Percentiles rank a stretch among this genome's conserved stretches.
Evolutionary conservation across 2,329 filamentous ascomycete species (phyloP).

Genomic region (Acrocalymma vagum): DNA sequence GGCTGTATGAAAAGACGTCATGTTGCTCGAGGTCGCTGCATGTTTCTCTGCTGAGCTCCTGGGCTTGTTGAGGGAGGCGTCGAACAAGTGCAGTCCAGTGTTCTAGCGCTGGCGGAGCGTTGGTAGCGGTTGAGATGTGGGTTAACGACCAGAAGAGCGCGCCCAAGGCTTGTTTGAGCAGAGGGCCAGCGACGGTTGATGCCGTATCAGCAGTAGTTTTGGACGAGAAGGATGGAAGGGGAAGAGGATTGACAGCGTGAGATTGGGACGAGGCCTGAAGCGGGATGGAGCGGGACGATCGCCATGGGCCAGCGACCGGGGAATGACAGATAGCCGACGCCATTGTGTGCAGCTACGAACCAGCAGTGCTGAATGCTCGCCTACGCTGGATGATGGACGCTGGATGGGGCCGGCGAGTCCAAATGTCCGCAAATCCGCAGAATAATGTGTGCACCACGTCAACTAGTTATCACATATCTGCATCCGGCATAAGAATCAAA

Average conservation of each 20-base stretch:
- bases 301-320: constrained; percentile 22
- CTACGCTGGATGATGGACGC: constrained; percentile 3
- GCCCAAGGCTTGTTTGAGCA: constrained; percentile 11
- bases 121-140: constrained; percentile 7
- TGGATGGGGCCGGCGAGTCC: background rate
- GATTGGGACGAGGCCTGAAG: constrained; percentile 14
- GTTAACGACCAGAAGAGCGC: constrained; percentile 9
- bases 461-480: constrained; percentile 24
- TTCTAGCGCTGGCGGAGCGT: background rate
- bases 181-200: constrained; percentile 2
- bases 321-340: constrained; percentile 33
- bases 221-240: constrained; percentile 8
- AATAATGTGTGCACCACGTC: constrained; percentile 11
- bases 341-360: constrained; percentile 8
- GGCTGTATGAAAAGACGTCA: constrained; percentile 40
- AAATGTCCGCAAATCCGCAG: constrained; percentile 6
- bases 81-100: background rate
- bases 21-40: no score
- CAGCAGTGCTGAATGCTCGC: constrained; percentile 6
- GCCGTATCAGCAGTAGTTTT: constrained; percentile 6
- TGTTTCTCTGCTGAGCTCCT: constrained; percentile 3
- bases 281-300: constrained; percentile 22
- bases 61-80: constrained; percentile 8
- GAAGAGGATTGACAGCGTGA: constrained; percentile 18
- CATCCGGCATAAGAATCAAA: background rate